Conservation (phyloP, 2,329 filamentous ascomycete genomes). For the Venturia aucupariae region DNA sequence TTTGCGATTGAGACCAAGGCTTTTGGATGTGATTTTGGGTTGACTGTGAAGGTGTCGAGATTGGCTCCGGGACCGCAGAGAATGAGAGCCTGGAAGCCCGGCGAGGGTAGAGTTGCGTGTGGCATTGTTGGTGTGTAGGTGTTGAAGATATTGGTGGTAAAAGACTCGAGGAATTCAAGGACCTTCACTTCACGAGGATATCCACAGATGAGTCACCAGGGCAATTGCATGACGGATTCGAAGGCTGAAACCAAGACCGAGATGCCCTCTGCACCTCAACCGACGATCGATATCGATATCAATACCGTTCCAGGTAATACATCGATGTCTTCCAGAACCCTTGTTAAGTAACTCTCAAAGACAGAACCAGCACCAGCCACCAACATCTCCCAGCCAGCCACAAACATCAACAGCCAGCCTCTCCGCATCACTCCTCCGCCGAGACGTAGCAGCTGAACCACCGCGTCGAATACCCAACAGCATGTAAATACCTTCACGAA, state of each 20-base stretch:
- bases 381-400: not conserved
- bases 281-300: not conserved
- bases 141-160: not conserved
- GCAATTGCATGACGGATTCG: not conserved
- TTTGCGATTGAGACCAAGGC: slow-evolving; percentile 76
- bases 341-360: too few relatives aligned
- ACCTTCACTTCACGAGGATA: not conserved
- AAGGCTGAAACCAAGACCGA: not conserved
- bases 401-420: slow-evolving; percentile 4
- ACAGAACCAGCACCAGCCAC: not conserved
- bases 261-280: not conserved
- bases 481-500: slow-evolving; percentile 32
- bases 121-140: slow-evolving; percentile 50
- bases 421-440: not conserved
- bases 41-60: slow-evolving; percentile 73
- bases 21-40: slow-evolving; percentile 71
- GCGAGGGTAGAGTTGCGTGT: slow-evolving; percentile 64
- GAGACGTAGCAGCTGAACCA: not conserved
- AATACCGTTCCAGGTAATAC: too few relatives aligned
- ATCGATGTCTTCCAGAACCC: too few relatives aligned
- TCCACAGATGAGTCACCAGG: not conserved
- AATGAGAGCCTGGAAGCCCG: slow-evolving; percentile 74
- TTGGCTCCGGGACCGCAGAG: slow-evolving; percentile 75
- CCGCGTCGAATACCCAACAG: slow-evolving; percentile 4
- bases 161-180: not conserved